A percentile compares a stretch with the other conserved stretches of the same genome.
These are phyloP conservation scores for Gnomoniopsis smithogilvyi DNA, from an alignment of 2,329 filamentous ascomycete genomes.

Conservation along the genomic window DNA sequence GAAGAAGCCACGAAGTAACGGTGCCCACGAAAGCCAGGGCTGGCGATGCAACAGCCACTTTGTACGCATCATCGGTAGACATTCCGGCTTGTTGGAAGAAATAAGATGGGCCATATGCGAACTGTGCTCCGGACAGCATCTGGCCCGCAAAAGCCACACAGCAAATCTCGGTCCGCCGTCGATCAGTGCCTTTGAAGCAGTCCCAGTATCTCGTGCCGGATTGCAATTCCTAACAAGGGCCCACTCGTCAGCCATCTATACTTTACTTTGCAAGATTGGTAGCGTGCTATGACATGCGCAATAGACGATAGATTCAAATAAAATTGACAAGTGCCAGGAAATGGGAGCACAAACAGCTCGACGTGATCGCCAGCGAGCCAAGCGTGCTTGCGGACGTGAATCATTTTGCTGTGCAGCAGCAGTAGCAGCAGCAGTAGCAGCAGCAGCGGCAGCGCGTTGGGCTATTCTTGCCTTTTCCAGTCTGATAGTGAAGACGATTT, in stretches of 20 bases:
- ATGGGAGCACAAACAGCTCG: conserved; percentile 10
- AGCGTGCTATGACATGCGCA: not conserved
- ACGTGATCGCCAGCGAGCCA: conserved; percentile 2
- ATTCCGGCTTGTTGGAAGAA: conserved; percentile 44
- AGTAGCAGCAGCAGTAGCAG: conserved; percentile 7
- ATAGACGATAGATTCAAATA: not conserved
- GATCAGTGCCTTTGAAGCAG: conserved; percentile 44
- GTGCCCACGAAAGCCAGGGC: conserved; percentile 44
- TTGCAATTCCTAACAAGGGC: conserved; percentile 33
- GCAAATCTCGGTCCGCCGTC: conserved; percentile 43
- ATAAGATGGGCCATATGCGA: conserved; percentile 34
- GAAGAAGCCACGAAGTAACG: conserved; percentile 42
- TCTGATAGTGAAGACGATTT: conserved; percentile 7
- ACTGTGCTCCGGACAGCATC: conserved; percentile 35
- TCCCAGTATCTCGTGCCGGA: conserved; percentile 43
- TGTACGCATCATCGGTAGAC: conserved; percentile 34
- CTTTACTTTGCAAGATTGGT: not conserved
- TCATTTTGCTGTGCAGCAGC: not conserved
- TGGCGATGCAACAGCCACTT: conserved; percentile 39
- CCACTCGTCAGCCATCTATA: conserved; percentile 38
- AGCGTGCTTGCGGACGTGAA: not conserved
- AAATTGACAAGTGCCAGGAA: not conserved
- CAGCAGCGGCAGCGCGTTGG: conserved; percentile 3
- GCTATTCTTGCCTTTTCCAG: conserved; percentile 13
- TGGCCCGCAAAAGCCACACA: conserved; percentile 38